Evolutionary conservation across 2,329 filamentous ascomycete species (phyloP), one percentile per base, ranked within the genome.

Genomic region (Ploettnerulaceae sp.): DNA sequence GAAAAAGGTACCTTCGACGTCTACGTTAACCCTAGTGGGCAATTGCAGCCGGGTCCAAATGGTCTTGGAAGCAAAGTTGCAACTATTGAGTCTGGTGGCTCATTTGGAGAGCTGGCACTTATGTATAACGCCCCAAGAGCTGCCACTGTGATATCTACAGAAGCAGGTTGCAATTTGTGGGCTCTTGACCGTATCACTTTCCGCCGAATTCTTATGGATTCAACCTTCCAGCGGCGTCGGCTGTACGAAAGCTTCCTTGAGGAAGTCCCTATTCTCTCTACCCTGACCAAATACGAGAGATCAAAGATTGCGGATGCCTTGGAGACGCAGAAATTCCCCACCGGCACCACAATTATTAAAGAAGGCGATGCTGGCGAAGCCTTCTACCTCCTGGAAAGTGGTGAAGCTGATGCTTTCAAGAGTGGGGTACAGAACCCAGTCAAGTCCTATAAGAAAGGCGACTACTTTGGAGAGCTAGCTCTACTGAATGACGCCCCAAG

Each of bases 101-200:
- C 89, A 3, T 98, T 98, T 67, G 93, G 93, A 59, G 93, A 98
- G 71, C 76, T 98, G 47, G 93, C 93, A 9, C 75, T 98, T 61
- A 97, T 98, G 93, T 97, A 98, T 72, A 96, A 97, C 62, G 89
- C 93, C 17, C 93, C 93, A 20, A 88, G 93, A 62, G 93, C 93
- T 32, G 93, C 93, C 3, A 97, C 93, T 0, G 88, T 98, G 50
- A 79, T 94, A 51, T 95, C 88, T 22, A 82, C 84, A 9, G 87
- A 94, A 60, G 66, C 83, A 3, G 71, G 77, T 25, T 90, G 86
- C 61, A 90, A 85, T 3, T 76, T 98, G 7, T 98, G 93, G 93
- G 89, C 89, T 15, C 75, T 98, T 40, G 93, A 98, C 65, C 88
- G 93, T 43, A 77, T 96, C 53, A 98, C 93, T 7, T 98, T 98